Conservation (phyloP, 164 flowering plant genomes). For the Sextonia rubra region DNA sequence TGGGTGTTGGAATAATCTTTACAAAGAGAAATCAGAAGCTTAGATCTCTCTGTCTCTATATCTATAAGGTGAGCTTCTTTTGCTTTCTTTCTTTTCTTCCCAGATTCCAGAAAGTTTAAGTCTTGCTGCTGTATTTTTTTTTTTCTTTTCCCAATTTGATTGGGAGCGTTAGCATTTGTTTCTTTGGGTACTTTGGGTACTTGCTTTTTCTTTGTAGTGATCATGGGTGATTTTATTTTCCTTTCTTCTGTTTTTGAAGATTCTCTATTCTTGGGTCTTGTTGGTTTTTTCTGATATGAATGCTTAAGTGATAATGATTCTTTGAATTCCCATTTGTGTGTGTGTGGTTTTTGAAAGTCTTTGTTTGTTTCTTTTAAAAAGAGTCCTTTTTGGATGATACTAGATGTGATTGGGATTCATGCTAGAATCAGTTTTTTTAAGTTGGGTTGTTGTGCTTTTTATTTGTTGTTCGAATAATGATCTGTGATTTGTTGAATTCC, state of each 20-base stretch:
- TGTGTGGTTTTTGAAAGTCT: background rate
- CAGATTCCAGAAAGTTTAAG: background rate
- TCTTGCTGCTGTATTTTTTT: background rate
- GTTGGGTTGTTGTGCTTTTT: background rate
- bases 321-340: background rate
- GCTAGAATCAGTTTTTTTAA: background rate
- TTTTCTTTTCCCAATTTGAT: background rate
- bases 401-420: background rate
- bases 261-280: background rate
- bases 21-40: background rate
- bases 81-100: background rate
- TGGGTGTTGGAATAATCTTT: background rate
- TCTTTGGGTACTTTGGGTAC: conserved; percentile 1
- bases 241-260: background rate
- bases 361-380: too few species aligned
- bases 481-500: background rate
- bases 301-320: background rate
- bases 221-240: background rate
- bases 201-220: background rate
- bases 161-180: background rate
- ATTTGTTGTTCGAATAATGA: too few species aligned
- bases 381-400: background rate
- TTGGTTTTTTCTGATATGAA: background rate
- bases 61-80: background rate
- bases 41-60: background rate